A percentile compares a stretch with the other conserved stretches of the same genome.
phyloP scores from a whole-genome alignment of 2,329 filamentous ascomycete genomes.

The Cladosporium phlei region DNA sequence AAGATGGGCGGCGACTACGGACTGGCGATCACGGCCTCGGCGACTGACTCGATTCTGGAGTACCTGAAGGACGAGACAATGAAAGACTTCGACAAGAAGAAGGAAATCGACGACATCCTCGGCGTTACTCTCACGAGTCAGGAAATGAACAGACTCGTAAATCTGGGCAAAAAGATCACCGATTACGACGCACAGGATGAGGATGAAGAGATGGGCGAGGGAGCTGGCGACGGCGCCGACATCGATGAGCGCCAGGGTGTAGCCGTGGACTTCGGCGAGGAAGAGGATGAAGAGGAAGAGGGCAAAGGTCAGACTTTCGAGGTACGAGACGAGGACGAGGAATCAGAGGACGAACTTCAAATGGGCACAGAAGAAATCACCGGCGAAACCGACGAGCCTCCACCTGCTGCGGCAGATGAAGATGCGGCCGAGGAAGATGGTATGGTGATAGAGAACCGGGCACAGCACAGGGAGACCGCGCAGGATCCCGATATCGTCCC shows the following conservation, averaged over 20 bases:
- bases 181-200: constrained; percentile 97
- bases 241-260: constrained; percentile 94
- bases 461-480: constrained; percentile 47
- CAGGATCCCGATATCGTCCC: constrained; percentile 58
- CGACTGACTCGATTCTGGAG: constrained; percentile 85
- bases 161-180: constrained; percentile 96
- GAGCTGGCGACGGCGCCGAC: constrained; percentile 64
- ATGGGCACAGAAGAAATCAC: constrained; percentile 33
- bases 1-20: constrained; percentile 91
- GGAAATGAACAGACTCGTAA: constrained; percentile 94
- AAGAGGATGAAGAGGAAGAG: constrained; percentile 74
- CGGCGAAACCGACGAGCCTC: constrained; percentile 41
- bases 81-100: constrained; percentile 98
- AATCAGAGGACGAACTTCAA: constrained; percentile 65
- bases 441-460: constrained; percentile 73
- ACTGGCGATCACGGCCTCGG: constrained; percentile 85
- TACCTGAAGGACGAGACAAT: constrained; percentile 90
- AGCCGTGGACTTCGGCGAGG: constrained; percentile 92
- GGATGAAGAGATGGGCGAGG: constrained; percentile 76
- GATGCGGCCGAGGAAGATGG: constrained; percentile 65
- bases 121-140: constrained; percentile 78
- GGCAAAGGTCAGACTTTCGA: constrained; percentile 74
- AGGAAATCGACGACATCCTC: constrained; percentile 88
- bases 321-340: constrained; percentile 73
- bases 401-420: constrained; percentile 43